Evolutionary conservation across 2,329 filamentous ascomycete species (phyloP).

Genomic region (Sporothrix dimorphospora): DNA sequence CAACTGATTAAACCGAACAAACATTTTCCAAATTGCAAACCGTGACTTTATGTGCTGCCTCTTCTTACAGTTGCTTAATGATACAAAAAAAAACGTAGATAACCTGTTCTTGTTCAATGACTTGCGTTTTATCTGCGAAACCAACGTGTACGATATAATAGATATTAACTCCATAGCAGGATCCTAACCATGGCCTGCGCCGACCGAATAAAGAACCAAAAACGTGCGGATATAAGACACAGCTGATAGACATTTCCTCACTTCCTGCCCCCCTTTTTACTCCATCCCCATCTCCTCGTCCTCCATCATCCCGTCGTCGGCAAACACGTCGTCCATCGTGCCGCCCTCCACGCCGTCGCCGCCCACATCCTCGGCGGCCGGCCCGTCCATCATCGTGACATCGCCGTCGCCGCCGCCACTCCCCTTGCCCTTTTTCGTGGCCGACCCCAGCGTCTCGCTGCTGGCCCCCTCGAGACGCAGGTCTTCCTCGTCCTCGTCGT

Average conservation of each 20-base stretch:
- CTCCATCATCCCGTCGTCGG: conserved; percentile 41
- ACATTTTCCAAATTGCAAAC: neutral
- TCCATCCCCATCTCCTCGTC: conserved; percentile 45
- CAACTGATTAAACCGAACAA: neutral
- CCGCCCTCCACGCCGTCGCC: conserved; percentile 59
- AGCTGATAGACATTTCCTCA: neutral
- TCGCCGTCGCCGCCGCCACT: conserved; percentile 36
- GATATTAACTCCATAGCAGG: neutral
- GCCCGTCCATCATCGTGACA: conserved; percentile 48
- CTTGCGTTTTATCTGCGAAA: neutral
- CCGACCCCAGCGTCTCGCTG: neutral
- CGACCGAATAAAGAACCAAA: neutral
- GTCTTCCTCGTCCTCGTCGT: conserved; percentile 49
- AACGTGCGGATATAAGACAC: conserved; percentile 8
- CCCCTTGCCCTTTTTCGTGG: conserved; percentile 39
- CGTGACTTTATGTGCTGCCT: neutral
- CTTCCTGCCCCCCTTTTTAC: conserved; percentile 7
- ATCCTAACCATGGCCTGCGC: conserved; percentile 1
- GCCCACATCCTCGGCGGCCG: conserved; percentile 57
- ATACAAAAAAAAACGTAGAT: too few species aligned
- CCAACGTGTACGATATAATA: neutral
- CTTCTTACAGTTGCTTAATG: too few species aligned
- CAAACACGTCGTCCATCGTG: conserved; percentile 53
- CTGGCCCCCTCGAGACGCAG: conserved; percentile 44
- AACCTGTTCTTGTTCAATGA: too few species aligned